phyloP scores from a whole-genome alignment of 1,139 yeast genomes.

The Protomyces gravidus region DNA sequence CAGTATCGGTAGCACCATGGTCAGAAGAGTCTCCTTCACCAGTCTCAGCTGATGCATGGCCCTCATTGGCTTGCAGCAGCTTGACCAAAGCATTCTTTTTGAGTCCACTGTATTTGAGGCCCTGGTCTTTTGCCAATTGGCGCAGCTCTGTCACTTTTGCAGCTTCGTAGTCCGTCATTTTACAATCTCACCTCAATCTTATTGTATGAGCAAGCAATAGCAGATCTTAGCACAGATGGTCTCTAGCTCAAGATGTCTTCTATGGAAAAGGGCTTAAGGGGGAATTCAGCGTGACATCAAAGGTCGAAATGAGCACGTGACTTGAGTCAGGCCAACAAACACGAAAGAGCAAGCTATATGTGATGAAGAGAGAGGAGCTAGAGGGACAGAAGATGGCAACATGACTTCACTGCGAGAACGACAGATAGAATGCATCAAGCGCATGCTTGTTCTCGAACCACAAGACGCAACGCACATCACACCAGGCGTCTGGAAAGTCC shows the following conservation, averaged over 20 bases:
- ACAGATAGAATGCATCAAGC: conserved; percentile 23
- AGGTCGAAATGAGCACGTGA: too few relatives aligned
- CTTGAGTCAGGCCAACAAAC: too few relatives aligned
- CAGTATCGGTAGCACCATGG: background rate
- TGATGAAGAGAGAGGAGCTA: too few relatives aligned
- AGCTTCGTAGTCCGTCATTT: background rate
- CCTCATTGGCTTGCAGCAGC: background rate
- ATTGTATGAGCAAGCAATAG: background rate
- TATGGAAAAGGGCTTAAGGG: too few relatives aligned
- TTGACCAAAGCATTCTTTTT: background rate
- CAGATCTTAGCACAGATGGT: background rate
- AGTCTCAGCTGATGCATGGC: background rate
- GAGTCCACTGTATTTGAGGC: background rate
- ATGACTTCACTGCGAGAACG: conserved; percentile 18
- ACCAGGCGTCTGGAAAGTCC: conserved; percentile 72
- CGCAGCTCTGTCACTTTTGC: background rate
- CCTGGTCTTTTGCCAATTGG: background rate
- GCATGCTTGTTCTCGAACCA: conserved; percentile 2
- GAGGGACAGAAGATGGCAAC: background rate
- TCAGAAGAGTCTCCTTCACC: background rate
- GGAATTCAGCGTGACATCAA: too few relatives aligned
- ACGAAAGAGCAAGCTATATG: background rate
- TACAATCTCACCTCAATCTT: background rate
- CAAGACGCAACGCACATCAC: background rate
- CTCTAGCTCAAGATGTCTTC: too few relatives aligned